A percentile compares a stretch with the other conserved stretches of the same genome.
phyloP scores from a whole-genome alignment of 2,329 filamentous ascomycete species.

The Alternaria panax region DNA sequence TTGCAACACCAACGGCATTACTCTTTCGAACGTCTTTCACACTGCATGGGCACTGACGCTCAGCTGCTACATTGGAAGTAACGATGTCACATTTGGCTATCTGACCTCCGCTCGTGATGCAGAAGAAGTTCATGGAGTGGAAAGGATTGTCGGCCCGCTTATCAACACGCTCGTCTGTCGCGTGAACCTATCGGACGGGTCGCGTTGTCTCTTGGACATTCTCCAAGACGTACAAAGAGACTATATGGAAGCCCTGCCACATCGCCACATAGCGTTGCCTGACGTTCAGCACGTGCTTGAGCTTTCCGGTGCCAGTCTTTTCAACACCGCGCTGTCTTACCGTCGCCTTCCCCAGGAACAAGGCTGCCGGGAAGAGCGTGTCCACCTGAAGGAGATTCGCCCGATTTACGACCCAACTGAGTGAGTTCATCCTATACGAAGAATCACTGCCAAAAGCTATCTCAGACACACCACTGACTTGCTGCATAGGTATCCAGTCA shows the following conservation, averaged over 20 bases:
- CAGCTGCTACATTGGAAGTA: constrained; percentile 47
- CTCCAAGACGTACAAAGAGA: constrained; percentile 55
- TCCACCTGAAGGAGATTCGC: constrained; percentile 49
- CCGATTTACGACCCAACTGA: constrained; percentile 57
- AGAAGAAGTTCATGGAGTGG: constrained; percentile 47
- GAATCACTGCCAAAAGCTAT: neutral
- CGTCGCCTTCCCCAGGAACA: constrained; percentile 50
- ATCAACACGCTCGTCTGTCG: constrained; percentile 58
- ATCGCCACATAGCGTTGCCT: constrained; percentile 54
- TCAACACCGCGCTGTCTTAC: constrained; percentile 60
- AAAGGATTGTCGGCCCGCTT: constrained; percentile 56
- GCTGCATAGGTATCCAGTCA: constrained; percentile 49
- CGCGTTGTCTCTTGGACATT: constrained; percentile 47
- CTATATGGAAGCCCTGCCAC: constrained; percentile 55
- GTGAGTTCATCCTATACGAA: constrained; percentile 2
- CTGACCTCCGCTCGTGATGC: constrained; percentile 52
- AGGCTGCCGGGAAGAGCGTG: constrained; percentile 28
- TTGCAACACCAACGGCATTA: constrained; percentile 56
- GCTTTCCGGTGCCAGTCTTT: constrained; percentile 47
- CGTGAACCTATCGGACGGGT: constrained; percentile 47
- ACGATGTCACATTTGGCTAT: constrained; percentile 56
- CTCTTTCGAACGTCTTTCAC: constrained; percentile 57
- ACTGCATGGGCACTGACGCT: constrained; percentile 52
- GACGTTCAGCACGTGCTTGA: constrained; percentile 56
- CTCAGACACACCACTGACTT: neutral